These are phyloP conservation scores for Phyllosticta paracitricarpa DNA, from an alignment of 2,329 filamentous ascomycete genomes.

Conservation along the genomic window DNA sequence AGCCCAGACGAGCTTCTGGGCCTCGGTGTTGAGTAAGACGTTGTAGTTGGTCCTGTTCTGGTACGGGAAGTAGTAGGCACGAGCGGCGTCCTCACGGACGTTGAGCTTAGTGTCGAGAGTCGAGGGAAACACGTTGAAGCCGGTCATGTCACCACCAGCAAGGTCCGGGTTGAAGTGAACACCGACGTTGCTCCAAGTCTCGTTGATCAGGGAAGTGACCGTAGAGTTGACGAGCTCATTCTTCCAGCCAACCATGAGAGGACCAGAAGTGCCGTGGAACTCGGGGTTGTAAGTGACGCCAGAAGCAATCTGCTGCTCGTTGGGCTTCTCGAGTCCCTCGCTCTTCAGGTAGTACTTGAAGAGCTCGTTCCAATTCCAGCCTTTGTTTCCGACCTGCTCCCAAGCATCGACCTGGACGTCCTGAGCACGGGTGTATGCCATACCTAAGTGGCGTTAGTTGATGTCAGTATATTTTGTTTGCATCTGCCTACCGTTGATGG, in stretches of 20 bases:
- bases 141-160: slow-evolving; percentile 36
- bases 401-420: slow-evolving; percentile 24
- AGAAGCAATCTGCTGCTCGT: slow-evolving; percentile 11
- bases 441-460: slow-evolving; percentile 12
- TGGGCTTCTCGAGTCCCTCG: slow-evolving; percentile 20
- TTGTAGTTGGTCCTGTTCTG: slow-evolving; percentile 32
- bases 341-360: slow-evolving; percentile 20
- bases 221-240: slow-evolving; percentile 18
- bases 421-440: slow-evolving; percentile 27
- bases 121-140: slow-evolving; percentile 33
- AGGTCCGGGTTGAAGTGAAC: slow-evolving; percentile 32
- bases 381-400: slow-evolving; percentile 23
- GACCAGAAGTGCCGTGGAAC: slow-evolving; percentile 18
- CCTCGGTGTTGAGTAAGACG: slow-evolving; percentile 34
- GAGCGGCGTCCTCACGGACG: slow-evolving; percentile 37
- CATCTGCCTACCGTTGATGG: slow-evolving; percentile 29
- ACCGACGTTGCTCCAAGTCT: slow-evolving; percentile 26
- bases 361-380: slow-evolving; percentile 24
- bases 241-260: slow-evolving; percentile 21
- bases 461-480: background rate
- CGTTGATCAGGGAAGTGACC: slow-evolving; percentile 24
- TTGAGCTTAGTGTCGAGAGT: slow-evolving; percentile 30
- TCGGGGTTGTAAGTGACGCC: slow-evolving; percentile 19
- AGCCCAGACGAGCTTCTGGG: slow-evolving; percentile 31
- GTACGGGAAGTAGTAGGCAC: slow-evolving; percentile 38